A percentile compares a stretch with the other conserved stretches of the same genome.
phyloP scores from a whole-genome alignment of 345 rosid genomes.

The Arabis hirsuta region DNA sequence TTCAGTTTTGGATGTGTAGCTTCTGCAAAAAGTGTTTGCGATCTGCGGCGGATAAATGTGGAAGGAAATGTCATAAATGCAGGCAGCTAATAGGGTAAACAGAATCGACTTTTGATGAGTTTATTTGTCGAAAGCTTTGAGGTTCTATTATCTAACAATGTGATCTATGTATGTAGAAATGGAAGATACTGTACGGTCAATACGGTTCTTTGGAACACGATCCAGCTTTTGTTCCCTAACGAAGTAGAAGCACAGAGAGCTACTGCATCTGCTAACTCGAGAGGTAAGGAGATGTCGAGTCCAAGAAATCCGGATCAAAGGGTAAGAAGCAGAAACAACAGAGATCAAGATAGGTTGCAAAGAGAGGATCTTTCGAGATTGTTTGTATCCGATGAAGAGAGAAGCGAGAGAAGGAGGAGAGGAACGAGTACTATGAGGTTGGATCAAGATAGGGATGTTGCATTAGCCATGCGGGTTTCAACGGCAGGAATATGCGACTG shows the following conservation, averaged over 20 bases:
- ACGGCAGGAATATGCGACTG: constrained; percentile 77
- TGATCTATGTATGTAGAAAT: constrained; percentile 52
- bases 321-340: constrained; percentile 32
- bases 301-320: constrained; percentile 29
- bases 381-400: constrained; percentile 43
- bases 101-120: not conserved
- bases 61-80: constrained; percentile 91
- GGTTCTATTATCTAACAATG: not conserved
- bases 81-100: constrained; percentile 79
- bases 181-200: constrained; percentile 87
- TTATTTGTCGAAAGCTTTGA: not conserved
- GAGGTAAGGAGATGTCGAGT: constrained; percentile 24
- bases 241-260: constrained; percentile 86
- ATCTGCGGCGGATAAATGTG: constrained; percentile 90
- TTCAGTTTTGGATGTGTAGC: constrained; percentile 51
- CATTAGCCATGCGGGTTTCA: constrained; percentile 83
- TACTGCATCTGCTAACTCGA: constrained; percentile 35
- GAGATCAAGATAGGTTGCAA: constrained; percentile 61
- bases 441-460: constrained; percentile 75
- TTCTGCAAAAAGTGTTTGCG: constrained; percentile 88
- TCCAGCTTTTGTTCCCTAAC: constrained; percentile 87
- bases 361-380: constrained; percentile 68
- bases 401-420: constrained; percentile 49
- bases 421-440: constrained; percentile 38
- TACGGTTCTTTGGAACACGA: constrained; percentile 97